These are phyloP conservation scores for Cerrena zonata DNA, from an alignment of 1,284 basidiomycete species.

Conservation along the genomic window DNA sequence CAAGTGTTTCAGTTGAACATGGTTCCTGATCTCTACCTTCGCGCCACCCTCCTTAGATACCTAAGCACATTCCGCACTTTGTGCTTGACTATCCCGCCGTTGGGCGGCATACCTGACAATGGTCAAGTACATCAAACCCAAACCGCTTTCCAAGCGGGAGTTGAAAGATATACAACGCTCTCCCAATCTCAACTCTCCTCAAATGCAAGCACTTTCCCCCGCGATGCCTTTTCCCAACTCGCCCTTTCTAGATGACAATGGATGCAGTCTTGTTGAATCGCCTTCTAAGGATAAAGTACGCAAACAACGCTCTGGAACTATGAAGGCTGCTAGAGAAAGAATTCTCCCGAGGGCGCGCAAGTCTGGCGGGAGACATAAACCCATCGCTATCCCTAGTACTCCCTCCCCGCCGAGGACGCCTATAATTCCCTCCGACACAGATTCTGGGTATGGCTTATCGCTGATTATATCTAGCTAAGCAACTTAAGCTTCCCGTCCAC, in stretches of 20 bases:
- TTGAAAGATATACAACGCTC: constrained; percentile 7
- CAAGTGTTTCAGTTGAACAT: no score
- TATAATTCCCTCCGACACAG: neutral
- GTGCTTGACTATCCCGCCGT: neutral
- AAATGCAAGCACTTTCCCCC: no score
- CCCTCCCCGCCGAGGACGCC: neutral
- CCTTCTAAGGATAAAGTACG: neutral
- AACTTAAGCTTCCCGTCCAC: no score
- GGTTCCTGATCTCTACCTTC: no score
- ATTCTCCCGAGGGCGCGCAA: constrained; percentile 11
- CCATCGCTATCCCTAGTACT: constrained; percentile 7
- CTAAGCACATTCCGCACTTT: neutral
- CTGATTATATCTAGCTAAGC: neutral
- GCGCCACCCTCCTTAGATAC: neutral
- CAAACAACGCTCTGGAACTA: neutral
- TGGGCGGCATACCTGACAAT: constrained; percentile 6
- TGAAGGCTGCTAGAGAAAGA: constrained; percentile 1
- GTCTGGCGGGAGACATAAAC: constrained; percentile 12
- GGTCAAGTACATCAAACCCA: constrained; percentile 14
- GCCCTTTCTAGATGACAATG: neutral
- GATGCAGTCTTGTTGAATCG: neutral
- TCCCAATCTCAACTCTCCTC: neutral
- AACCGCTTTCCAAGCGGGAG: constrained; percentile 11
- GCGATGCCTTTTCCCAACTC: no score
- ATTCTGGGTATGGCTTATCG: neutral